Base-by-base conservation (phyloP, 768 basidiomycete species). In the Lanmaoa rubissima region DNA sequence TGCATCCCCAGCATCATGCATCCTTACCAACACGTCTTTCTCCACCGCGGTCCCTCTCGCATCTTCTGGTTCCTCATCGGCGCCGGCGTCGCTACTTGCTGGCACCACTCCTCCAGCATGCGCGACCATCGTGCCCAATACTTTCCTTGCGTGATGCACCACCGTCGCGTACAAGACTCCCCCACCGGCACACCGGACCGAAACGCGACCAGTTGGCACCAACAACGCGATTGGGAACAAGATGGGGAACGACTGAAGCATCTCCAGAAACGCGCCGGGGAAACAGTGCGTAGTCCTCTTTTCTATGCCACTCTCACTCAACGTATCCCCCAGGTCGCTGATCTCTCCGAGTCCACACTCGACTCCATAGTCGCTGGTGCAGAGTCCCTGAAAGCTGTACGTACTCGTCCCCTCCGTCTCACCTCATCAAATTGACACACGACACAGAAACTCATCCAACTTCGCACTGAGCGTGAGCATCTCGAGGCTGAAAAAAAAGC, bases 1-100 rank as follows among this genome's bases (percentile, higher is more conserved):
- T 63, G 55, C 31, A 16, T 17, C 9, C 19, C 40, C 49, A n/a
- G n/a, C n/a, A 42, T 4, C 51, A 73, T 73, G 73, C 48, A 65
- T 13, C 59, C 61, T 0, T 61, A 67, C 54, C 48, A 56, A 1
- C 58, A 64, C 50, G 3, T 64, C 40, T 57, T 61, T 28, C 51
- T 68, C 59, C 71, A 69, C 48, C 69, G 74, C 53, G 66, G 78
- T 7, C 81, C 82, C n/a, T 81, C 81, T 43, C 85, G 88, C 59
- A 41, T 87, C 52, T 32, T 89, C 67, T 90, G 88, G 88, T 87
- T 90, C 76, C 10, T 78, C 62, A 19, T 88, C 60, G 88, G 88
- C 57, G 86, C 82, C 7, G 73, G 72, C 3, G 63, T 59, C 28
- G 73, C 74, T 0, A 65, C 69, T 24, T 73, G 69, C 59, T 80